phyloP scores from a whole-genome alignment of 345 rosid genomes.

The Salix udensis region DNA sequence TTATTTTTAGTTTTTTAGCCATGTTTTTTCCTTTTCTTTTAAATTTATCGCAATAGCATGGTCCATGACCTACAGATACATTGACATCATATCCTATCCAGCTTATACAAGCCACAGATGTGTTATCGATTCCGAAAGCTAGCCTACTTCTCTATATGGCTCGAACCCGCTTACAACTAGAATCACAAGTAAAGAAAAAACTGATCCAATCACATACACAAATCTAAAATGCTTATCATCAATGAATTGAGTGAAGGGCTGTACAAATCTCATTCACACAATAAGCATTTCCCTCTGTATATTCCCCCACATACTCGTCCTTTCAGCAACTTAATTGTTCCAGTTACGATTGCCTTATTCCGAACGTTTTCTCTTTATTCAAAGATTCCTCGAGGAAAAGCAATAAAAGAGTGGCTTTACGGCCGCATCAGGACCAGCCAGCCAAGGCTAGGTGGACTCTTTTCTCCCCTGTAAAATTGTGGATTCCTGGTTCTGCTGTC shows the following conservation, averaged over 20 bases:
- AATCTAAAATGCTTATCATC: slow-evolving; percentile 19
- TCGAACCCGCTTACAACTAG: not conserved
- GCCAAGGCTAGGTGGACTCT: not conserved
- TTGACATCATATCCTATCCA: slow-evolving; percentile 22
- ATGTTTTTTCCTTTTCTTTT: not conserved
- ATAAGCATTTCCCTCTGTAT: slow-evolving; percentile 15
- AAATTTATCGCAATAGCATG: slow-evolving; percentile 7
- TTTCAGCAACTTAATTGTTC: not conserved
- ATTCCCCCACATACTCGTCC: not conserved
- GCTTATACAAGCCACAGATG: slow-evolving; percentile 31
- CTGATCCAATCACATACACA: slow-evolving; percentile 1
- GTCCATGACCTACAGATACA: slow-evolving; percentile 6
- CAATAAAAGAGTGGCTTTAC: not conserved
- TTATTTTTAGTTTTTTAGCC: not conserved
- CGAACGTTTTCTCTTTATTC: slow-evolving; percentile 10
- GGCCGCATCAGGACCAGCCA: slow-evolving; percentile 12
- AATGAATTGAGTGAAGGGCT: not conserved
- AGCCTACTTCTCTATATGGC: not conserved
- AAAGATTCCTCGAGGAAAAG: slow-evolving; percentile 11
- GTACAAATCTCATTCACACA: slow-evolving; percentile 25
- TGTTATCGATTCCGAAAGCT: slow-evolving; percentile 22
- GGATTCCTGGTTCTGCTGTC: slow-evolving; percentile 10
- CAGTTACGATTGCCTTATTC: not conserved
- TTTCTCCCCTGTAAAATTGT: not conserved
- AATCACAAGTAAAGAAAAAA: slow-evolving; percentile 4